Evolutionary conservation across 805 yeast species (phyloP), one percentile per base, ranked within the genome.

Genomic region (Schizosaccharomyces octosporus): DNA sequence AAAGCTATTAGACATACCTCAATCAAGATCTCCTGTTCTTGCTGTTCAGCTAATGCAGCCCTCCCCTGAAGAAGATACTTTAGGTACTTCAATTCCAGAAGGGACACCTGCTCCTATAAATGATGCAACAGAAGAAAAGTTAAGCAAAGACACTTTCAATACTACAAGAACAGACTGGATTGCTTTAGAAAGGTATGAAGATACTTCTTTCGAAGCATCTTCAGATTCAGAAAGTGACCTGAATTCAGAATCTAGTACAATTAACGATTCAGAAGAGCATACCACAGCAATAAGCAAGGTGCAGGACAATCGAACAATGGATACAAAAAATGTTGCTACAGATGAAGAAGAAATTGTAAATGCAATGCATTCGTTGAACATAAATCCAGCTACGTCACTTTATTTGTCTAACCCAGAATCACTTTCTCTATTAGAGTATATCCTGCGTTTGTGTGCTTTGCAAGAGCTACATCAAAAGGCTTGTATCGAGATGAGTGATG

Each of bases 21-120:
- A 81, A 55, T 74, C 80, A 55, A 75, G 76, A 57, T 72, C 81
- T 0, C 87, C 93, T 0, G 90, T 85, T 0, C 72, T 85, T 61
- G 82, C 84, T 0, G 66, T 84, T 42, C 85, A 84, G 66, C 68
- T 72, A 24, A 72, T 24, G 17, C n/a, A 43, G 21, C 13, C 48
- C 13, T 43, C 48, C 13, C 3, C 48, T 43, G 21, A 5, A 17
- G 21, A 43, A 3, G 48, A 17, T 3, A 17, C 48, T 3, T 43
- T 19, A 9, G n/a, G 17, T 15, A 43, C 6, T 17, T n/a, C 21
- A 5, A 48, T n/a, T 5, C 19, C 55, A 9, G 24, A 48, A 19
- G 55, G 13, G n/a, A 6, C 4, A 24, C 17, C n/a, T 19, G 24
- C n/a, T 24, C 24, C 55, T 13, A 7, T 5, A 1, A 43, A n/a